phyloP scores from a whole-genome alignment of 495 filamentous ascomycete genomes.

The Annulohypoxylon nitens region DNA sequence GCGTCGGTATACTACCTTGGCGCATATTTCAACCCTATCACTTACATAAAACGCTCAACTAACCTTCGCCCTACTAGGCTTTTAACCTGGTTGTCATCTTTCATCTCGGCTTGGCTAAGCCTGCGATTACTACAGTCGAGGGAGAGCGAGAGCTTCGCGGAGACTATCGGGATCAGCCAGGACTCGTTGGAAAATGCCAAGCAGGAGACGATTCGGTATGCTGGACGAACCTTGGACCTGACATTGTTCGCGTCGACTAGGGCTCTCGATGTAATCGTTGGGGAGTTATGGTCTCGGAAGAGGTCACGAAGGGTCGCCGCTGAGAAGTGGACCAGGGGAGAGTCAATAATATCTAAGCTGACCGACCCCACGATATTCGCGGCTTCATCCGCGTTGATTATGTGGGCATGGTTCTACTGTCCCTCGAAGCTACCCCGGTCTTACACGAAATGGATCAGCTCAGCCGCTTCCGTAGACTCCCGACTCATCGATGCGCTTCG shows the following conservation, averaged over 20 bases:
- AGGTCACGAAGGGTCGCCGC: slow-evolving; percentile 52
- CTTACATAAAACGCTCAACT: slow-evolving; percentile 24
- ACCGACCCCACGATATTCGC: slow-evolving; percentile 82
- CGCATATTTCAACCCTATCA: slow-evolving; percentile 22
- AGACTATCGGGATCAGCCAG: slow-evolving; percentile 44
- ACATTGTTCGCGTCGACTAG: slow-evolving; percentile 83
- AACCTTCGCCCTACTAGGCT: slow-evolving; percentile 52
- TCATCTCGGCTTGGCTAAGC: slow-evolving; percentile 65
- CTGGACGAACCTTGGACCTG: slow-evolving; percentile 86
- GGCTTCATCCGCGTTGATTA: slow-evolving; percentile 80
- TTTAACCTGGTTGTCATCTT: slow-evolving; percentile 62
- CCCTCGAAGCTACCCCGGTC: slow-evolving; percentile 76
- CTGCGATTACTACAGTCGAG: slow-evolving; percentile 62
- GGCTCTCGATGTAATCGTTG: slow-evolving; percentile 79
- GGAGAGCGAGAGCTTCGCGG: slow-evolving; percentile 58
- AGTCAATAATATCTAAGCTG: slow-evolving; percentile 64
- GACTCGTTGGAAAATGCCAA: slow-evolving; percentile 39
- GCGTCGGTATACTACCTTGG: slow-evolving; percentile 38
- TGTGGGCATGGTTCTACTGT: slow-evolving; percentile 91
- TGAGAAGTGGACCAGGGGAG: slow-evolving; percentile 65
- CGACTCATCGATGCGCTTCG: slow-evolving; percentile 82
- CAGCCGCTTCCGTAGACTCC: slow-evolving; percentile 81
- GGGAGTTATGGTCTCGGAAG: slow-evolving; percentile 72
- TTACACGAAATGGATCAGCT: slow-evolving; percentile 89
- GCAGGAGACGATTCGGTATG: slow-evolving; percentile 60